Conservation (phyloP, 2,329 filamentous ascomycete species). For the Alternaria triticimaculans region DNA sequence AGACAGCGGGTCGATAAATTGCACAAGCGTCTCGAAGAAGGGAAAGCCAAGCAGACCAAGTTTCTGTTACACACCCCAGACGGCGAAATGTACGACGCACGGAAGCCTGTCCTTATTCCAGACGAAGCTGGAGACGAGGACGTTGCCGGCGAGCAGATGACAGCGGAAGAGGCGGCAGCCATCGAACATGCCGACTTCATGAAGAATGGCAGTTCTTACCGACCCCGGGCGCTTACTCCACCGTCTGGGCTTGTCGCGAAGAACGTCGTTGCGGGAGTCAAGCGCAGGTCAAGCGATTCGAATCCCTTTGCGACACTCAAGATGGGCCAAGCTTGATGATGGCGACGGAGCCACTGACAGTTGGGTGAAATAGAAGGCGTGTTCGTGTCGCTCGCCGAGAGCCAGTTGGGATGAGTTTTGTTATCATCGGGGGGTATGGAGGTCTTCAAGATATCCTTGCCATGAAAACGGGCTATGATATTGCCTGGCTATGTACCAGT, state of each 20-base stretch:
- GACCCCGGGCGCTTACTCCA: neutral
- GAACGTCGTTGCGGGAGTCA: neutral
- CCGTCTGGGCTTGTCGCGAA: neutral
- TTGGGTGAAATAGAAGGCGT: neutral
- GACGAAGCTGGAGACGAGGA: neutral
- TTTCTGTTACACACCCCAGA: conserved; percentile 4
- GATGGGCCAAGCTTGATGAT: neutral
- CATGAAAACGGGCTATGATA: neutral
- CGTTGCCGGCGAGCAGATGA: neutral
- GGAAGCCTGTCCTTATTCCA: neutral
- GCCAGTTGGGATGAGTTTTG: neutral
- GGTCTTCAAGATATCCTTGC: neutral
- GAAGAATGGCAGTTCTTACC: neutral
- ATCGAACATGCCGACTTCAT: neutral
- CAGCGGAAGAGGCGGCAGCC: neutral
- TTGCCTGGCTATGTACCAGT: neutral
- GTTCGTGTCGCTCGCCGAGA: neutral
- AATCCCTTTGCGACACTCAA: neutral
- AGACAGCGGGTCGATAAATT: neutral
- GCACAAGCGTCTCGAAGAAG: neutral
- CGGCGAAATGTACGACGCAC: conserved; percentile 1
- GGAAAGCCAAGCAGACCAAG: neutral
- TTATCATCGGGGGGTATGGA: neutral
- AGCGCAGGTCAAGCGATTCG: neutral
- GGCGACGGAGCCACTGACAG: no score